Evolutionary conservation across 2,329 filamentous ascomycete genomes (phyloP).

Genomic region (Dothistroma septosporum): DNA sequence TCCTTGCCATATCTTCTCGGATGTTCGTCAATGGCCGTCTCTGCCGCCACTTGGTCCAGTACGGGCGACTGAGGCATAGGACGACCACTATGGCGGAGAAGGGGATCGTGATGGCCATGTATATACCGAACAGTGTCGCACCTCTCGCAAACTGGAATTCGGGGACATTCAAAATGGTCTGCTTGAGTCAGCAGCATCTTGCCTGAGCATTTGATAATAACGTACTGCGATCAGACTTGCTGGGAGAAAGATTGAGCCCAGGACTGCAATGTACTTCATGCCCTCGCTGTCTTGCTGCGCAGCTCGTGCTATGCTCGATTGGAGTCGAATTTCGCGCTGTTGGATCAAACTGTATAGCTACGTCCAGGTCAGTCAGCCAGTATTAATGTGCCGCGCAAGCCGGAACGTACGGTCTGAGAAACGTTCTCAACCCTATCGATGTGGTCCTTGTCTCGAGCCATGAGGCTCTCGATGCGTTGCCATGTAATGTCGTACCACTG

Average conservation of each 20-base stretch:
- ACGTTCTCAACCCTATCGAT: conserved; percentile 13
- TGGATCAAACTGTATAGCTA: conserved; percentile 21
- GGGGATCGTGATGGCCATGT: conserved; percentile 21
- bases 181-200: neutral
- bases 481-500: conserved; percentile 16
- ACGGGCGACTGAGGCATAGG: conserved; percentile 10
- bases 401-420: conserved; percentile 11
- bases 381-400: neutral
- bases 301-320: conserved; percentile 18
- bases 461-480: conserved; percentile 14
- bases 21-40: neutral
- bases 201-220: neutral
- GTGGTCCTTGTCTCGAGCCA: conserved; percentile 20
- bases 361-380: neutral
- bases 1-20: neutral
- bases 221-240: conserved; percentile 19
- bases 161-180: conserved; percentile 21
- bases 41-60: conserved; percentile 4
- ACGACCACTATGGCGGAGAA: conserved; percentile 16
- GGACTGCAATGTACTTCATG: conserved; percentile 23
- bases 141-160: conserved; percentile 18
- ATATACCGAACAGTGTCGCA: conserved; percentile 16
- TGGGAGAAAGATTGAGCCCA: conserved; percentile 24
- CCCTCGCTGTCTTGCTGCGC: conserved; percentile 22
- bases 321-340: conserved; percentile 19